These are phyloP conservation scores for Plectosphaerella plurivora DNA, from an alignment of 2,329 filamentous ascomycete species.

Conservation along the genomic window DNA sequence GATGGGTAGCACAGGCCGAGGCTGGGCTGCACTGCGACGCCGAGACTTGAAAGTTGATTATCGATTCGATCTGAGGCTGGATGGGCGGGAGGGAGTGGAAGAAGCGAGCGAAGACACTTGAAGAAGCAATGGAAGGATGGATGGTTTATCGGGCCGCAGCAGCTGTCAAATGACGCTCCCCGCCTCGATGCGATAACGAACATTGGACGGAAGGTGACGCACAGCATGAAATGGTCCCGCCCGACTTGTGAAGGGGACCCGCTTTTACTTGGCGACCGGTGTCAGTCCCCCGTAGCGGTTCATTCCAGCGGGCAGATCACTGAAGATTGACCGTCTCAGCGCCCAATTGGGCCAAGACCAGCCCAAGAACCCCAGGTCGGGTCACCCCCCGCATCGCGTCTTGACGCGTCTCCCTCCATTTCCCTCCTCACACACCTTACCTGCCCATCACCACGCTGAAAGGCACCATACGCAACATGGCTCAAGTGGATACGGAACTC, in stretches of 20 bases:
- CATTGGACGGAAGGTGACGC: neutral
- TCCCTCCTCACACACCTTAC: neutral
- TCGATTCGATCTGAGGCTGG: too few species aligned
- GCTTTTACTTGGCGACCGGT: too few species aligned
- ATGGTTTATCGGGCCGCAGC: neutral
- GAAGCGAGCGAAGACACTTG: neutral
- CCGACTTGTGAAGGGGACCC: too few species aligned
- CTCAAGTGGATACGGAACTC: slow-evolving; percentile 54
- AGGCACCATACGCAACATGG: slow-evolving; percentile 2
- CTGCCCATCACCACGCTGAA: neutral
- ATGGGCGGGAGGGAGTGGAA: neutral
- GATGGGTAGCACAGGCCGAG: slow-evolving; percentile 2
- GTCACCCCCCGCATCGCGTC: slow-evolving; percentile 10
- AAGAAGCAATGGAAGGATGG: neutral
- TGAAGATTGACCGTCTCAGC: too few species aligned
- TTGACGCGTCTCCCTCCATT: neutral
- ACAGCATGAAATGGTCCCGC: too few species aligned
- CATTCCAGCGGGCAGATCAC: too few species aligned
- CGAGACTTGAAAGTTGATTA: neutral
- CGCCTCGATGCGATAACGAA: neutral
- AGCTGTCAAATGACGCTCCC: neutral
- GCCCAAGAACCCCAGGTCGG: neutral
- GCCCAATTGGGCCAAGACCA: too few species aligned
- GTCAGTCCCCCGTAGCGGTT: too few species aligned
- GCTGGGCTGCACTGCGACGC: neutral